Conservation (phyloP, 805 yeast genomes). For the Wickerhamiella australiensis region DNA sequence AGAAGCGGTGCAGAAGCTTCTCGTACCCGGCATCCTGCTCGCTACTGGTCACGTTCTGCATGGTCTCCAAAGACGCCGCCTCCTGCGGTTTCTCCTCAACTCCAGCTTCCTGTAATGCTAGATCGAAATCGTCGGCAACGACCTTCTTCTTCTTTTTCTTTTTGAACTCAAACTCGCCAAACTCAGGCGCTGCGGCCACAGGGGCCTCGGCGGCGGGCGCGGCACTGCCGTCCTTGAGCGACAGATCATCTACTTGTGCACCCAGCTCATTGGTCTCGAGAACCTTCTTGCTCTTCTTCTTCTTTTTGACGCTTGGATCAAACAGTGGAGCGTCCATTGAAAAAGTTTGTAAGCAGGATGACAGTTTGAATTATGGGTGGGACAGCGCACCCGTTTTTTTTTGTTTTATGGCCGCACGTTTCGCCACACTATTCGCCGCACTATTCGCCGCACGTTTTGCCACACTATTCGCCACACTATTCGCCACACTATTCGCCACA, state of each 20-base stretch:
- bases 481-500: no score
- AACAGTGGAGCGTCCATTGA: slow-evolving; percentile 21
- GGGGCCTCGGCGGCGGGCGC: slow-evolving; percentile 38
- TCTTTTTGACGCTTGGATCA: slow-evolving; percentile 30
- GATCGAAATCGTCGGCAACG: slow-evolving; percentile 72
- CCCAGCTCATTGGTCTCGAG: slow-evolving; percentile 33
- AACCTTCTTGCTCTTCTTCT: slow-evolving; percentile 23
- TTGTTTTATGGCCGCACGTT: neutral
- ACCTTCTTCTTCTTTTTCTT: slow-evolving; percentile 55
- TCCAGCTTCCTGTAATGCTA: slow-evolving; percentile 83
- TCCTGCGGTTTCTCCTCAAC: slow-evolving; percentile 38
- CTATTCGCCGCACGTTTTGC: no score
- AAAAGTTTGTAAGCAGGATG: slow-evolving; percentile 7
- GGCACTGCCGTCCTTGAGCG: slow-evolving; percentile 29
- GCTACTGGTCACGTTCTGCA: slow-evolving; percentile 26
- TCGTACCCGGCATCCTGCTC: slow-evolving; percentile 61
- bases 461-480: no score
- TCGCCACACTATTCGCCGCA: no score
- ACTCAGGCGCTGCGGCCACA: slow-evolving; percentile 37
- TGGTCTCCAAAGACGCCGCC: slow-evolving; percentile 20
- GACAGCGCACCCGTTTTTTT: neutral
- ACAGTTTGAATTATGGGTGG: neutral
- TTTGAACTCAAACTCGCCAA: slow-evolving; percentile 40
- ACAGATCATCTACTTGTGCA: slow-evolving; percentile 53
- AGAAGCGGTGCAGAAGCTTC: slow-evolving; percentile 70